Conservation (phyloP, 306 rosid species). For the Lathyrus sativus region DNA sequence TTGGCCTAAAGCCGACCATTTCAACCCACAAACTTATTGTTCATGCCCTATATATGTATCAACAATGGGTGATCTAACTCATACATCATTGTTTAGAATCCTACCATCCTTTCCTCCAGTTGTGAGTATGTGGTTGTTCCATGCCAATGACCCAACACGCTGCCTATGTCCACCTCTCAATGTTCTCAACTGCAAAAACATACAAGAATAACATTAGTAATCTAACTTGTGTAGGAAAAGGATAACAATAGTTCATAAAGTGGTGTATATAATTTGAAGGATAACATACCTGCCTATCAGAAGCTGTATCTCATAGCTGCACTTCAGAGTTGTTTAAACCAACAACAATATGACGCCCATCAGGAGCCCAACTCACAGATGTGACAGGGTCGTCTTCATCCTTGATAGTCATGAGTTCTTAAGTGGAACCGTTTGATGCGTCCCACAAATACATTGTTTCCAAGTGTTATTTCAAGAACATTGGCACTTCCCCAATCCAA, state of each 20-base stretch:
- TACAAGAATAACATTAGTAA: no score
- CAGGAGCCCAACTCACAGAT: no score
- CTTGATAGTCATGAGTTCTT: conserved; percentile 69
- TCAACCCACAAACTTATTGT: conserved; percentile 78
- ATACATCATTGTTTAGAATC: no score
- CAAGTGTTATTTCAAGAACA: conserved; percentile 85
- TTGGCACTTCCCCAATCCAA: conserved; percentile 85
- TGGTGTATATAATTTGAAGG: no score
- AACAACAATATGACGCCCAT: no score
- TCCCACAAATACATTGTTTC: conserved; percentile 77
- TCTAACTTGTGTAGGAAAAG: no score
- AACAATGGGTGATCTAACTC: conserved; percentile 70
- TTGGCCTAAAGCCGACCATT: conserved; percentile 81
- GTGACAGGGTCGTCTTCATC: no score
- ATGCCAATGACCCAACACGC: conserved; percentile 77
- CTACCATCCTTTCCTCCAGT: conserved; percentile 86
- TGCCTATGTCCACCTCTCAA: conserved; percentile 70
- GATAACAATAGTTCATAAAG: no score
- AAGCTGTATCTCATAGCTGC: conserved; percentile 75
- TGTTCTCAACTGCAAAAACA: no score
- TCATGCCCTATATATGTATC: conserved; percentile 83
- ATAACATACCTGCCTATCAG: no score
- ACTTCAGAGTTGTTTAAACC: no score
- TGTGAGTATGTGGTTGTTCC: conserved; percentile 81
- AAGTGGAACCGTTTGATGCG: conserved; percentile 68